phyloP scores from a whole-genome alignment of 139 green algal species.

The Desmodesmus armatus region DNA sequence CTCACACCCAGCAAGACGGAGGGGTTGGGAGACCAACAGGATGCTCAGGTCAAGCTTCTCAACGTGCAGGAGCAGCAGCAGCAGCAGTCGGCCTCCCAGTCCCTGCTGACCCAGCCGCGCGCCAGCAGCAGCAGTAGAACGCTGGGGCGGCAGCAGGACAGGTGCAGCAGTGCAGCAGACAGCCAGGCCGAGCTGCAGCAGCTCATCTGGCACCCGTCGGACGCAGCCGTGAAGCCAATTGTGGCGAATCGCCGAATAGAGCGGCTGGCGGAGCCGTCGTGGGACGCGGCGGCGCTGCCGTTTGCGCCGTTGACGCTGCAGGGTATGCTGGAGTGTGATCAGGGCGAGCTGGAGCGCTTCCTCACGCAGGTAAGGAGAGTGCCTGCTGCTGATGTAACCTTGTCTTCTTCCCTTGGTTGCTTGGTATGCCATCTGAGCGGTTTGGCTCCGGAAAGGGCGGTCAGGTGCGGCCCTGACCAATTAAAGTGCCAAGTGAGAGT shows the following conservation, averaged over 20 bases:
- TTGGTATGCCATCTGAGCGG: no score
- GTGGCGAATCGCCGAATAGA: conserved; percentile 92
- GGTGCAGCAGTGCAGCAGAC: neutral
- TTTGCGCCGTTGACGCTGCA: conserved; percentile 73
- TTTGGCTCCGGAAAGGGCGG: no score
- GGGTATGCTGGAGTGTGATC: conserved; percentile 70
- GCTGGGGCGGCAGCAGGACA: neutral
- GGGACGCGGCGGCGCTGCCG: conserved; percentile 75
- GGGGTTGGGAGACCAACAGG: no score
- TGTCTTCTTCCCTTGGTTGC: no score
- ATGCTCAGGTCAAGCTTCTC: no score
- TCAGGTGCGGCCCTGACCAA: no score
- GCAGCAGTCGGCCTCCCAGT: neutral
- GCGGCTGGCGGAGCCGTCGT: conserved; percentile 73
- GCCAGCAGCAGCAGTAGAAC: conserved; percentile 31
- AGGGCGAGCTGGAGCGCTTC: conserved; percentile 70
- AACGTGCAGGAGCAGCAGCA: neutral
- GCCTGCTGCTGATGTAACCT: no score
- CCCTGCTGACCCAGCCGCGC: neutral
- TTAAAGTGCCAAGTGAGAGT: no score
- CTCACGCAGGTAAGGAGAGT: conserved; percentile 69
- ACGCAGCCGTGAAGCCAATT: conserved; percentile 91
- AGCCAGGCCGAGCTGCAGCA: neutral
- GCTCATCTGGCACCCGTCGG: conserved; percentile 85
- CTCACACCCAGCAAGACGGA: no score